A percentile compares a stretch with the other conserved stretches of the same genome.
Evolutionary conservation across 2,329 filamentous ascomycete genomes (phyloP).

Genomic region (Cercospora sp.): DNA sequence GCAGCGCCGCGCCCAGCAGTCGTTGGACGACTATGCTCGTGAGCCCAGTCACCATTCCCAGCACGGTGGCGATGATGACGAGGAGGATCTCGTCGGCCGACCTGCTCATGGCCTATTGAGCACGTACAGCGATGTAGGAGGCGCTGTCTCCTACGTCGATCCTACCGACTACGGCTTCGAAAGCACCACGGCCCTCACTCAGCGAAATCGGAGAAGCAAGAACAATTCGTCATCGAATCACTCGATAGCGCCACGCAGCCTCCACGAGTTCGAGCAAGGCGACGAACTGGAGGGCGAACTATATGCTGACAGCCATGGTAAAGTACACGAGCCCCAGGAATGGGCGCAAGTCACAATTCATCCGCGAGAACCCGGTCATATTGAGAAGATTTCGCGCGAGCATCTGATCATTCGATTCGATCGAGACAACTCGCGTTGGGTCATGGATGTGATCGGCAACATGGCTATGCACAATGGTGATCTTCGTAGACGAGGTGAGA

Average conservation of each 20-base stretch:
- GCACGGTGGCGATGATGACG: slow-evolving; percentile 27
- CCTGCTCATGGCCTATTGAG: slow-evolving; percentile 34
- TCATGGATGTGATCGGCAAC: slow-evolving; percentile 65
- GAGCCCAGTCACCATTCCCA: slow-evolving; percentile 35
- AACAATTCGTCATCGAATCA: slow-evolving; percentile 52
- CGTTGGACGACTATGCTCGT: slow-evolving; percentile 30
- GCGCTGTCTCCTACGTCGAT: slow-evolving; percentile 41
- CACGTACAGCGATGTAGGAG: slow-evolving; percentile 37
- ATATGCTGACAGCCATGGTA: slow-evolving; percentile 41
- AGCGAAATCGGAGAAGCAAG: slow-evolving; percentile 15
- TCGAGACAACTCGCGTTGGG: slow-evolving; percentile 61
- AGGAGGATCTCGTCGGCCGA: slow-evolving; percentile 31
- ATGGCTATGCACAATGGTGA: slow-evolving; percentile 67
- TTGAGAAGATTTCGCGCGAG: slow-evolving; percentile 71
- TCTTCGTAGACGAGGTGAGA: slow-evolving; percentile 48
- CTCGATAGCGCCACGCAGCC: slow-evolving; percentile 41
- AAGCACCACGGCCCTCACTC: slow-evolving; percentile 48
- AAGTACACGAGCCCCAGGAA: slow-evolving; percentile 27
- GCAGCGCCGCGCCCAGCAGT: slow-evolving; percentile 17
- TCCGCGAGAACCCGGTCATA: slow-evolving; percentile 53
- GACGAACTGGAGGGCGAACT: slow-evolving; percentile 21
- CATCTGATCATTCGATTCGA: slow-evolving; percentile 74
- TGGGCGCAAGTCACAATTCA: slow-evolving; percentile 29
- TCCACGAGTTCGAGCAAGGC: slow-evolving; percentile 23
- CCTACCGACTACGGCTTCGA: slow-evolving; percentile 41